Base-by-base conservation (phyloP, 768 basidiomycete species). In the Trametes elegans region DNA sequence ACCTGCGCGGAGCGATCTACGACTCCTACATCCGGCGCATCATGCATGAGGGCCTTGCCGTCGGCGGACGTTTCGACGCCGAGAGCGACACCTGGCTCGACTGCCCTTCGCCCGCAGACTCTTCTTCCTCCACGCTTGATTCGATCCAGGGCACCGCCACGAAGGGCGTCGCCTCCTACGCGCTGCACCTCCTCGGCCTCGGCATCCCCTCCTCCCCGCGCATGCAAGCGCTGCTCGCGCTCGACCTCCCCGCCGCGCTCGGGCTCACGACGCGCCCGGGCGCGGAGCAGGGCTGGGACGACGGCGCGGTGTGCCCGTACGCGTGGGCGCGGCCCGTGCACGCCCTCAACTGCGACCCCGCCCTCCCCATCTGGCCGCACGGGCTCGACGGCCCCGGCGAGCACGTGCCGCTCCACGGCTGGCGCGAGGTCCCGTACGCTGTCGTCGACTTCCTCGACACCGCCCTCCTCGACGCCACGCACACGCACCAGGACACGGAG, bases 11-110 rank as follows among this genome's bases (percentile, higher is more conserved):
- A 3, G 81, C 88, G 5, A 93, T 93, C 64, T 96, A 94, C 69
- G 90, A 93, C 71, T 79, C 90, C 0, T 91, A 87, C 70, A 79
- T 98, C 55, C 87, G 96, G 18, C 90, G 86, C 46, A 80, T 98
- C 57, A 79, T 95, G 64, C 84, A 82, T 80, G 92, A 98, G 68
- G 94, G 94, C 43, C 72, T 78, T 38, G 79, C 81, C 41, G 49
- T 31, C 32, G 57, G 58, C 21, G 40, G 46, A 13, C 45, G 47
- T 9, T 59, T 62, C 45, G 66, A 74, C 13, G 70, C 78, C 43
- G 82, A 89, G 26, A 59, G 85, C 14, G 67, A 75, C 2, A 53
- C 65, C 6, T 95, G 94, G 94, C 70, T 91, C 29, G 46, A 60
- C 7, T 97, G 94, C 69, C 84, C 89, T 7, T 14, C 14, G 31